Evolutionary conservation across 1,139 yeast species (phyloP).

Genomic region (Diutina scorzettiae): DNA sequence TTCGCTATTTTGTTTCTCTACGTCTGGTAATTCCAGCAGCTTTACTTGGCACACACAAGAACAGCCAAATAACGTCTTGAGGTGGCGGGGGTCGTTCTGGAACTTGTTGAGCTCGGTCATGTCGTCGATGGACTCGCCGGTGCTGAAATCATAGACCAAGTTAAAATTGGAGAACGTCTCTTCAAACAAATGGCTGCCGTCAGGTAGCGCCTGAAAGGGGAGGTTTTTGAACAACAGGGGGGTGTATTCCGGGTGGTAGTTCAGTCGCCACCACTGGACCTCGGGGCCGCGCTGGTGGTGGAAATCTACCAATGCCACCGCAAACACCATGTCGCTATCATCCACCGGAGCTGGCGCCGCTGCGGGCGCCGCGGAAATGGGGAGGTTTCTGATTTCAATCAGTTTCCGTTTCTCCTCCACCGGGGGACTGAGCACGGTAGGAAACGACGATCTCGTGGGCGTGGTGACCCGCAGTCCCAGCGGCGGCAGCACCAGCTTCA

Average conservation of each 20-base stretch:
- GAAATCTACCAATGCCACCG: constrained; percentile 84
- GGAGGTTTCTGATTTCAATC: constrained; percentile 27
- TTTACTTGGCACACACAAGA: constrained; percentile 83
- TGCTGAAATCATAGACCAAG: constrained; percentile 56
- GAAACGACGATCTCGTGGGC: neutral
- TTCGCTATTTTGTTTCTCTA: constrained; percentile 43
- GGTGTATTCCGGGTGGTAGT: constrained; percentile 27
- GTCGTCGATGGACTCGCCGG: constrained; percentile 30
- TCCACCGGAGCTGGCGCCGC: constrained; percentile 7
- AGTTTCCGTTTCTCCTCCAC: neutral
- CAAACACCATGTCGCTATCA: constrained; percentile 44
- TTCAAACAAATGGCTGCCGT: constrained; percentile 84
- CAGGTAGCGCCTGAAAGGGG: constrained; percentile 93
- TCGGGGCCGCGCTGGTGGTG: constrained; percentile 95
- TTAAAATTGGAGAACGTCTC: constrained; percentile 92
- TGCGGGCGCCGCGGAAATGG: constrained; percentile 14
- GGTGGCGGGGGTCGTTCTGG: constrained; percentile 32
- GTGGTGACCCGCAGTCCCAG: neutral
- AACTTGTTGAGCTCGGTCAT: constrained; percentile 32
- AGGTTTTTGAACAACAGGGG: constrained; percentile 69
- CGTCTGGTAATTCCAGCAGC: constrained; percentile 41
- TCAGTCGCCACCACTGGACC: constrained; percentile 82
- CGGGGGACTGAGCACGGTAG: neutral
- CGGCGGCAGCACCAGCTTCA: too few species aligned
- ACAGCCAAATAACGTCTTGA: constrained; percentile 80